These are phyloP conservation scores for Aspergillus sp. DNA, from an alignment of 2,329 filamentous ascomycete genomes.

Conservation along the genomic window DNA sequence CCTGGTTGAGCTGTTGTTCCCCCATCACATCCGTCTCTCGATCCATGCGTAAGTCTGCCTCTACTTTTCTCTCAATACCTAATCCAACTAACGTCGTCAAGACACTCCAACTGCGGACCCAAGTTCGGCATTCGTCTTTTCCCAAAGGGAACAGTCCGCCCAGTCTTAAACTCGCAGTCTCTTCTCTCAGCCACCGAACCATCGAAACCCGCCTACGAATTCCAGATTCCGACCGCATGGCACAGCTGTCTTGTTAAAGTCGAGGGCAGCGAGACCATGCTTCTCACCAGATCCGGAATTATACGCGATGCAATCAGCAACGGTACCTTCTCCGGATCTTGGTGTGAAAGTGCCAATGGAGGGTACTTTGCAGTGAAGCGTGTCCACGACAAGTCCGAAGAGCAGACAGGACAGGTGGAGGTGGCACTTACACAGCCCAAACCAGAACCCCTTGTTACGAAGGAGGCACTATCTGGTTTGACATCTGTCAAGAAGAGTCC, in stretches of 20 bases:
- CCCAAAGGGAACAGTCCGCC: not conserved
- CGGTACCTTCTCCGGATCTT: not conserved
- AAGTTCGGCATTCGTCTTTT: not conserved
- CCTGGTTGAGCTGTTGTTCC: slow-evolving; percentile 47
- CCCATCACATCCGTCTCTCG: slow-evolving; percentile 48
- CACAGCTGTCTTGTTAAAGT: not conserved
- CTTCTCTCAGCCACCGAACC: not conserved
- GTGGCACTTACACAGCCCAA: too few species aligned
- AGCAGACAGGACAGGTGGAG: not conserved
- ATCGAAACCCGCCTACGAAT: not conserved
- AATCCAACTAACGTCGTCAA: rapidly evolving
- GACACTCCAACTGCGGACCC: not conserved
- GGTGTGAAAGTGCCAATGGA: not conserved
- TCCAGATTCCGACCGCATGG: not conserved
- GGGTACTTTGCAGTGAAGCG: not conserved
- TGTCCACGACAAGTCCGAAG: not conserved
- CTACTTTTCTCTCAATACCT: too few species aligned
- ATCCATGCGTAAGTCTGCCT: slow-evolving; percentile 45
- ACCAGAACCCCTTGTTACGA: too few species aligned
- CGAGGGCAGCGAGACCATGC: not conserved
- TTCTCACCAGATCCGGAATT: not conserved
- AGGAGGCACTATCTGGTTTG: too few species aligned
- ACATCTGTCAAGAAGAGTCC: too few species aligned
- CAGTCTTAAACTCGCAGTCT: not conserved
- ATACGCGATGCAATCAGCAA: not conserved